Percentiles rank a stretch among this genome's conserved stretches.
phyloP scores from a whole-genome alignment of 352 stramenopile species.

The Pilasporangium apinafurcum region DNA sequence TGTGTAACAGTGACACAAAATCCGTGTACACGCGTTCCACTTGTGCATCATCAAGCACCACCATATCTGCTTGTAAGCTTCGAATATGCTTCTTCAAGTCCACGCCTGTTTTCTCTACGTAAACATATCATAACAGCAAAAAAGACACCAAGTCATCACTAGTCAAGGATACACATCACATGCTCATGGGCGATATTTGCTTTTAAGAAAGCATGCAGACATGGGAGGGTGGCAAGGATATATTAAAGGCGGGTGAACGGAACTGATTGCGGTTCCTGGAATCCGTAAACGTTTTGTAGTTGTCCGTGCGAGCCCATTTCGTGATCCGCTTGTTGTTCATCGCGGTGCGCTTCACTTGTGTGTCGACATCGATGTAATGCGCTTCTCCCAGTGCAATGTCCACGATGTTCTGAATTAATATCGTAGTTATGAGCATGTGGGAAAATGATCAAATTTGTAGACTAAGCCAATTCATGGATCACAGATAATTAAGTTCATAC shows the following conservation, averaged over 20 bases:
- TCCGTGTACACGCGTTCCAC: slow-evolving; percentile 82
- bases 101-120: slow-evolving; percentile 73
- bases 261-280: slow-evolving; percentile 33
- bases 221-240: slow-evolving; percentile 56
- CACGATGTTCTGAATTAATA: slow-evolving; percentile 50
- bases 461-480: neutral
- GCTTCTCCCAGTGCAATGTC: slow-evolving; percentile 74
- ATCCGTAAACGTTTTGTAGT: slow-evolving; percentile 79
- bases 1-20: slow-evolving; percentile 65
- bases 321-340: slow-evolving; percentile 87
- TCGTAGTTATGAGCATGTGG: too few species aligned
- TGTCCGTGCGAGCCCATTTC: slow-evolving; percentile 81
- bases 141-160: slow-evolving; percentile 8
- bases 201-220: slow-evolving; percentile 37
- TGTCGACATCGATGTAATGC: slow-evolving; percentile 71
- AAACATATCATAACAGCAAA: slow-evolving; percentile 27
- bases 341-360: slow-evolving; percentile 62
- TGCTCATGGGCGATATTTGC: neutral
- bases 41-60: slow-evolving; percentile 69
- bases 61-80: slow-evolving; percentile 64
- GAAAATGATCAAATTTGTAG: neutral
- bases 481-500: slow-evolving; percentile 5
- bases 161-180: slow-evolving; percentile 39
- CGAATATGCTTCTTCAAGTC: slow-evolving; percentile 81
- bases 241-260: slow-evolving; percentile 75